Conservation (phyloP, 2,329 filamentous ascomycete species). For the Neonectria magnoliae region DNA sequence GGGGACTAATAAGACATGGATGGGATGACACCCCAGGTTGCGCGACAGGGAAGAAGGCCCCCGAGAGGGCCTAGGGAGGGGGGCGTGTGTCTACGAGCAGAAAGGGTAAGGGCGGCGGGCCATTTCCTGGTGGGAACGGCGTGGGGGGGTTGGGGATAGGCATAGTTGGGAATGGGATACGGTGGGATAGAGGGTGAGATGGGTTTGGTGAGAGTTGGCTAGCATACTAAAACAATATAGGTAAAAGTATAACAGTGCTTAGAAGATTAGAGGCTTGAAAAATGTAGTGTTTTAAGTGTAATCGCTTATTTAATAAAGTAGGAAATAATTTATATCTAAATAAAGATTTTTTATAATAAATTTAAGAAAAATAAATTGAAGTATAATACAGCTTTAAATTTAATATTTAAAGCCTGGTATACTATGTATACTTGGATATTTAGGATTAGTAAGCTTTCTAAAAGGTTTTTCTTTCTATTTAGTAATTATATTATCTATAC, state of each 20-base stretch:
- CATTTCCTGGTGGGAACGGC: conserved; percentile 32
- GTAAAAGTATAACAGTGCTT: neutral
- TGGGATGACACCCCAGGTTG: conserved; percentile 7
- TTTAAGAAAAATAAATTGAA: no score
- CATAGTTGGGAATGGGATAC: neutral
- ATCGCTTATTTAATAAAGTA: no score
- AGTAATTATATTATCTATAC: no score
- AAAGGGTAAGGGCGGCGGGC: neutral
- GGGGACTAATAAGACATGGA: conserved; percentile 17
- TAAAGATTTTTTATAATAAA: no score
- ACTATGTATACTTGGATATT: no score
- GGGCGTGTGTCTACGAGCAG: neutral
- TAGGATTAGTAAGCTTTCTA: no score
- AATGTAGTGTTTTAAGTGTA: no score
- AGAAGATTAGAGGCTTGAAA: no score
- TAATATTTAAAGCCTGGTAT: no score
- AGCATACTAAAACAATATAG: neutral
- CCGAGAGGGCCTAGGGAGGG: conserved; percentile 23
- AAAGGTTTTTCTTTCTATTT: no score
- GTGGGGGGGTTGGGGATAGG: neutral
- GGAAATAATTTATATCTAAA: no score
- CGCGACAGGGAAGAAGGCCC: conserved; percentile 29
- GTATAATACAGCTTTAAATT: no score
- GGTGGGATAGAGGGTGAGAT: conserved; percentile 41
- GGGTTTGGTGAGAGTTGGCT: conserved; percentile 33